Base-by-base conservation (phyloP, 106 monocot genomes). In the Apostasia ramifera region DNA sequence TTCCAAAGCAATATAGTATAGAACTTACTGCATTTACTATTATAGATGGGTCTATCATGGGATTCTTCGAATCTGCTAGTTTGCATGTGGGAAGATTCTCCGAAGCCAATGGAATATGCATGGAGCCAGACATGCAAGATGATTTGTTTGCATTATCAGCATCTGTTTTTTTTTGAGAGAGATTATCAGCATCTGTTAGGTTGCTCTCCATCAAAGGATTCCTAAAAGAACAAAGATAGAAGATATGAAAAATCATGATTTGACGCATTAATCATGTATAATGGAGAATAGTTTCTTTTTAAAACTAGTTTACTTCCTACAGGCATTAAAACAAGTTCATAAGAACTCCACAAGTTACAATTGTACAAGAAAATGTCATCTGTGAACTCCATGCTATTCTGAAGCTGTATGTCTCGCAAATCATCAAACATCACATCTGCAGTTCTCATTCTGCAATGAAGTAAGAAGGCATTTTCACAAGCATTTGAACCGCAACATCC, bases 281-380 rank as follows among this genome's bases (percentile, higher is more conserved):
- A 1, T 44, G 43, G 44, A 62, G 62, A 62, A 43, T 10, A 62
- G 43, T 62, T 44, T 13, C 44, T 62, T n/a, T 47, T n/a, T 47
- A 49, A 14, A 65, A 65, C 26, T 65, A 65, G 26, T 1, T 43
- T 47, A 65, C 46, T 49, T 65, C 62, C 44, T 49, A 65, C 48
- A 48, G 37, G 65, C 26, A 65, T n/a, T 65, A 37, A 43, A 65
- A 65, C 65, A 65, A 65, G 43, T 65, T 60, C 59, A 55, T 55
- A 59, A 61, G 15, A 76, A 67, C 48, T 38, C 15, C 68, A 57
- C 41, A 72, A 56, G 59, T 71, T 71, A 49, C 57, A 71, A 59
- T 71, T 76, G 71, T 71, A 76, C 81, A 81, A 66, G 81, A 76
- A 76, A 67, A 71, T 81, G 47, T 76, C 66, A 63, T 81, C 71